Base-by-base conservation (phyloP, 306 rosid genomes). In the Lathyrus oleraceus region DNA sequence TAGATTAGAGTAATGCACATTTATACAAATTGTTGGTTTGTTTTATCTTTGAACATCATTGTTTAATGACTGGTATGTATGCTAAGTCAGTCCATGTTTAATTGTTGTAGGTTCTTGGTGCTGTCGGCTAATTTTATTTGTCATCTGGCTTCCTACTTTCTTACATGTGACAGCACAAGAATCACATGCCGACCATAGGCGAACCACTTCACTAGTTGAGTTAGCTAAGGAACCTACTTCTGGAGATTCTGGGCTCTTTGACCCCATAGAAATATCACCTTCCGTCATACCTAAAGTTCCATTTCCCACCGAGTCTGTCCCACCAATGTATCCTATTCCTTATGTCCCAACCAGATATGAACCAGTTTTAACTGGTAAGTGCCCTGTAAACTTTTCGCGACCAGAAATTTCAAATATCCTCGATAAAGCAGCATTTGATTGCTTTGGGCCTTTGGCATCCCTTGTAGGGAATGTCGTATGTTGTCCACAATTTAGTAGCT, bases 261-360 rank as follows among this genome's bases (percentile, higher is more conserved):
- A 91, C 27, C 99, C 99, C 67, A 85, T 89, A 77, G 91, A 89
- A 66, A 95, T 95, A 84, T 95, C 99, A 28, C 99, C 97, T 70
- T 87, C 96, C 57, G 91, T 91, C 71, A 82, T 91, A 60, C 99
- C 99, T 17, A 85, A 87, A 53, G 65, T 84, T 59, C 96, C 97
- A 43, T 67, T 74, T 80, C 92, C 95, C 66, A 77, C 61, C 13
- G 87, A 82, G 61, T 67, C 96, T 63, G 72, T 82, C 61, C 85
- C 97, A 63, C 99, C 96, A 19, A 88, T 87, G 99, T 91, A 91
- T 74, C 97, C 99, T 4, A 79, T 81, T 74, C 96, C 96, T 4
- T 78, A 82, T 64, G 89, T 95, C 83, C 92, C 97, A 0, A 72
- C 88, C 74, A 82, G 86, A 85, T 95, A 86, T 58, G 86, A 87